phyloP scores from a whole-genome alignment of 805 yeast species.

The Hanseniaspora guilliermondii region DNA sequence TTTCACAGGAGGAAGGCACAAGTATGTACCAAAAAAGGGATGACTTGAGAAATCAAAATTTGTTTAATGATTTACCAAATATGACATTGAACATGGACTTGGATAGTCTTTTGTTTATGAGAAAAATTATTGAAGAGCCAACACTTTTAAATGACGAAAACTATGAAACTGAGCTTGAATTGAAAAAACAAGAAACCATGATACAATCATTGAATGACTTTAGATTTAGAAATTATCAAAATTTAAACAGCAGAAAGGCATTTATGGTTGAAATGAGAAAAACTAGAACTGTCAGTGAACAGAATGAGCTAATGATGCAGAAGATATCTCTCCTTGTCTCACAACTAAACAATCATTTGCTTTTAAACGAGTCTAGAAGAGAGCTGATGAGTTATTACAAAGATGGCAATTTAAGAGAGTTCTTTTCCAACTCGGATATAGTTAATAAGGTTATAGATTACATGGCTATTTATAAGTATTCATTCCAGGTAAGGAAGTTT shows the following conservation, averaged over 20 bases:
- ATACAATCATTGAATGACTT: slow-evolving; percentile 7
- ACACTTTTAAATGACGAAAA: slow-evolving; percentile 18
- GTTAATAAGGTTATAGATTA: slow-evolving; percentile 40
- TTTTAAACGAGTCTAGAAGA: slow-evolving; percentile 10
- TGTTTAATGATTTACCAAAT: slow-evolving; percentile 12
- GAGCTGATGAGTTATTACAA: slow-evolving; percentile 9
- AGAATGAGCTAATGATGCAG: slow-evolving; percentile 22
- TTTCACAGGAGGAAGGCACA: background rate
- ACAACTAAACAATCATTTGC: slow-evolving; percentile 44
- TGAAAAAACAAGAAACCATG: slow-evolving; percentile 15
- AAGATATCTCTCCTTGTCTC: slow-evolving; percentile 33
- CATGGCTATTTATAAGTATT: slow-evolving; percentile 47
- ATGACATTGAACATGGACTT: slow-evolving; percentile 17
- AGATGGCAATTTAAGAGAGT: background rate
- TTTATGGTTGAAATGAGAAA: slow-evolving; percentile 43
- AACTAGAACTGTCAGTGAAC: background rate
- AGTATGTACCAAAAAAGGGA: background rate
- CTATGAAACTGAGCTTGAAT: slow-evolving; percentile 7
- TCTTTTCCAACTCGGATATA: slow-evolving; percentile 30
- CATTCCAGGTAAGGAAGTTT: slow-evolving; percentile 50
- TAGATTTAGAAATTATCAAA: slow-evolving; percentile 18
- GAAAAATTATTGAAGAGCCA: slow-evolving; percentile 20
- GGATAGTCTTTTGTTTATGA: slow-evolving; percentile 20
- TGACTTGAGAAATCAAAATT: background rate
- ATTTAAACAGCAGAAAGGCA: slow-evolving; percentile 24